Conservation (phyloP, 805 yeast genomes). For the Candida glaebosa region DNA sequence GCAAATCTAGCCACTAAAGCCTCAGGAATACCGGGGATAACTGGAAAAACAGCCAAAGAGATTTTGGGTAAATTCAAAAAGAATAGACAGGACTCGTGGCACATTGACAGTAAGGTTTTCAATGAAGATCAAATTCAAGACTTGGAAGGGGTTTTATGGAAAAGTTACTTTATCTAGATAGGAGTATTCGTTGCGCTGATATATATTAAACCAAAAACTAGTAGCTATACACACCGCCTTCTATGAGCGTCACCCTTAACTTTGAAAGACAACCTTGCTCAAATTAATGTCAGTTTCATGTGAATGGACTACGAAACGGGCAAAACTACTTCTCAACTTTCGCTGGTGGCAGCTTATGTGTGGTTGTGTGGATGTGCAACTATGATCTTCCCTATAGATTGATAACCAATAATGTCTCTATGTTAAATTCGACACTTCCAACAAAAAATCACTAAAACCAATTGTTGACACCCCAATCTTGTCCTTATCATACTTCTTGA, state of each 20-base stretch:
- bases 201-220: background rate
- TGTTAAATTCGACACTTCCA: conserved; percentile 41
- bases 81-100: conserved; percentile 95
- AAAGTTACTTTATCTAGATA: conserved; percentile 78
- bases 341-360: too few relatives aligned
- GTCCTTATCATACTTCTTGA: conserved; percentile 72
- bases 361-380: too few relatives aligned
- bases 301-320: too few relatives aligned
- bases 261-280: too few relatives aligned
- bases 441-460: conserved; percentile 62
- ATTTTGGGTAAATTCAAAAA: conserved; percentile 82
- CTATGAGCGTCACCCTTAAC: background rate
- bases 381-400: too few relatives aligned
- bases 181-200: background rate
- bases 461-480: conserved; percentile 70
- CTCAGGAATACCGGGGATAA: conserved; percentile 67
- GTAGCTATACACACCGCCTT: background rate
- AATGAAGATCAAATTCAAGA: conserved; percentile 79
- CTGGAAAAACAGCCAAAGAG: conserved; percentile 82
- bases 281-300: too few relatives aligned
- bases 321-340: too few relatives aligned
- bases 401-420: conserved; percentile 7
- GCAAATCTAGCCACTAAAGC: conserved; percentile 68
- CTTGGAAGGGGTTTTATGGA: conserved; percentile 90
- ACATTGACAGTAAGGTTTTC: conserved; percentile 74